Evolutionary conservation across 2,329 filamentous ascomycete species (phyloP), one percentile per base, ranked within the genome.

Genomic region (Microcera coccophila): DNA sequence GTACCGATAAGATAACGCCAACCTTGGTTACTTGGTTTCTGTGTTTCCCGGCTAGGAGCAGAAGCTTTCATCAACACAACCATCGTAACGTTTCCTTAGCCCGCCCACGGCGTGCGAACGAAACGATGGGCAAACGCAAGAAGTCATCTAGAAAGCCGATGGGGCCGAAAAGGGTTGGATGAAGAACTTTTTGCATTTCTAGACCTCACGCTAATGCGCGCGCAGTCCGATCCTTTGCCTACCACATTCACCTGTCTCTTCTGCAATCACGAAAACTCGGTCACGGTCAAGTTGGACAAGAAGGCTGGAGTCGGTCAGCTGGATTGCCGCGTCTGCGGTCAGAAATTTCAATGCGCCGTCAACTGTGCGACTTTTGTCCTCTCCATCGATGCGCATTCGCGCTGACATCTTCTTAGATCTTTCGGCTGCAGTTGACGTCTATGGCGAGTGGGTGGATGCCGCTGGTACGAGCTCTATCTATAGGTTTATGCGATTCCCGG

Each of bases 391-490:
- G 55, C 45, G 45, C 50, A 49, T 42, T 19, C 24, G 17, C 41
- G 53, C 50, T 46, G 39, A 49, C 18, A 39, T 44, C 36, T 32
- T 29, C 42, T 12, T 37, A 95, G 89, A 94, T 65, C 81, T 97
- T 19, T 94, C 88, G 19, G 87, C 87, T 12, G 81, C 89, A 1
- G 90, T 98, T 36, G 93, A 98, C 63, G 91, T 98, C 7, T 98
- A 98, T 62, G 87, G 88, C 24, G 93, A 97, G 66, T 98, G 93
- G 93, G 88, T 98, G 50, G 93, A 98, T 69, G 93, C 93, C 51
- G 73, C 79, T 50, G 75, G 79, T 81, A 68, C 50, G 69, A 34
- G n/a, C 15, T 32, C 22, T 34, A 31, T 34, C 45, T 35, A 33
- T 35, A 15, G 4, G 8, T 17, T 42, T 39, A 36, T 18, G 32